Percentiles rank a stretch among this genome's conserved stretches.
These are phyloP conservation scores for Borovskyia barvae DNA, from an alignment of 208 protist genomes.

Conservation along the genomic window DNA sequence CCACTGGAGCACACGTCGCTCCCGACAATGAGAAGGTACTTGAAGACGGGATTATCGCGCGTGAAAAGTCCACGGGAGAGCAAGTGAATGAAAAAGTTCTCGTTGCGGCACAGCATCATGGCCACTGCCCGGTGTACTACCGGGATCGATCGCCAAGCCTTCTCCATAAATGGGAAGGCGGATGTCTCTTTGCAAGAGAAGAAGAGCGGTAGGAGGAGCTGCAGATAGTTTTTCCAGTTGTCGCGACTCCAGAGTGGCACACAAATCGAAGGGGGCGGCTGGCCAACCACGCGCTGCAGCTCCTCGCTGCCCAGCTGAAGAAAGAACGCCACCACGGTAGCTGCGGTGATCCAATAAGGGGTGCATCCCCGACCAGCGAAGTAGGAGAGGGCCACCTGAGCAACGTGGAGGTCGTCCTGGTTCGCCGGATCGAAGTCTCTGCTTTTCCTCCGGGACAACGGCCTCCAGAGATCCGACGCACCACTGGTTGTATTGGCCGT, in stretches of 20 bases:
- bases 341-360: constrained; percentile 26
- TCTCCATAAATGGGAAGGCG: constrained; percentile 45
- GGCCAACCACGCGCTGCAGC: constrained; percentile 1
- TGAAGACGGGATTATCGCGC: constrained; percentile 8
- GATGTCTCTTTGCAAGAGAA: constrained; percentile 38
- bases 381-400: constrained; percentile 30
- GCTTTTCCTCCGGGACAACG: no score
- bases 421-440: constrained; percentile 27
- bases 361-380: constrained; percentile 23
- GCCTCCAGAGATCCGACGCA: no score
- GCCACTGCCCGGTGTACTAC: constrained; percentile 10
- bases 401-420: constrained; percentile 14
- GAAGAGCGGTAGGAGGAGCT: constrained; percentile 37
- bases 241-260: constrained; percentile 3
- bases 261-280: constrained; percentile 3
- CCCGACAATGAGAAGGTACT: constrained; percentile 21
- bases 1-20: constrained; percentile 44
- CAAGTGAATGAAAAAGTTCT: constrained; percentile 37
- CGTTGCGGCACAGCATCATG: constrained; percentile 51
- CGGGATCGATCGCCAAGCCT: constrained; percentile 17
- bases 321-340: constrained; percentile 17
- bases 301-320: constrained; percentile 23
- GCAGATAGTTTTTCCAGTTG: constrained; percentile 16
- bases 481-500: background rate
- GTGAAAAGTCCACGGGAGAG: constrained; percentile 10